Evolutionary conservation across 2,329 filamentous ascomycete species (phyloP).

Genomic region (Claviceps spartinae): DNA sequence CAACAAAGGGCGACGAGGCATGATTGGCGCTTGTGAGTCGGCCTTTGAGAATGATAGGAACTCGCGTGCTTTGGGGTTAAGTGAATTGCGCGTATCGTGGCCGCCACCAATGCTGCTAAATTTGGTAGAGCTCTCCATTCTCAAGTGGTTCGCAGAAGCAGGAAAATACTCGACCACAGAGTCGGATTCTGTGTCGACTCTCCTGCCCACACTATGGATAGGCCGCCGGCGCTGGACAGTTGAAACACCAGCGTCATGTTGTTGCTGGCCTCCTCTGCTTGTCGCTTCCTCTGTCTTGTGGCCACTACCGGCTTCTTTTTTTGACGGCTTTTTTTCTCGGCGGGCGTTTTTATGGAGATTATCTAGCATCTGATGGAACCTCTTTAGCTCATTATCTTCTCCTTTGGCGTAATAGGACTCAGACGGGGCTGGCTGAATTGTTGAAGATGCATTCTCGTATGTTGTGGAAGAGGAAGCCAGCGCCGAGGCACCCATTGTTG

Average conservation of each 20-base stretch:
- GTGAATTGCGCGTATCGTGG: not conserved
- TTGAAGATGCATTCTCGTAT: constrained; percentile 1
- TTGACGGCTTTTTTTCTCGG: not conserved
- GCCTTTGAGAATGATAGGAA: constrained; percentile 6
- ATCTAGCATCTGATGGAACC: constrained; percentile 16
- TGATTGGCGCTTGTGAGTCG: not conserved
- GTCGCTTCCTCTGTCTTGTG: too few relatives aligned
- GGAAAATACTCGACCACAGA: constrained; percentile 3
- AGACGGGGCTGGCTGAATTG: not conserved
- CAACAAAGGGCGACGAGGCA: not conserved
- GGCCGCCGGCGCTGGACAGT: not conserved
- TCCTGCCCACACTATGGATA: constrained; percentile 1
- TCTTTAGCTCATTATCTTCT: not conserved
- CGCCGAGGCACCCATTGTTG: not conserved
- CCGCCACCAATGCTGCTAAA: not conserved
- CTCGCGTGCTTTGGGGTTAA: constrained; percentile 11
- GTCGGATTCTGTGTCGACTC: constrained; percentile 9
- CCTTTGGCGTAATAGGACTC: not conserved
- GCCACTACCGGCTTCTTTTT: not conserved
- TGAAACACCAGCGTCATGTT: not conserved
- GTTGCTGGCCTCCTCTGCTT: not conserved
- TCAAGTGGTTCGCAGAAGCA: not conserved
- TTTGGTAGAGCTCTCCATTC: not conserved
- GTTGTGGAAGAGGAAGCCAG: not conserved
- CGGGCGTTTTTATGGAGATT: constrained; percentile 12